Base-by-base conservation (phyloP, 176 grass and related monocot species). In the Carex cristatella region DNA sequence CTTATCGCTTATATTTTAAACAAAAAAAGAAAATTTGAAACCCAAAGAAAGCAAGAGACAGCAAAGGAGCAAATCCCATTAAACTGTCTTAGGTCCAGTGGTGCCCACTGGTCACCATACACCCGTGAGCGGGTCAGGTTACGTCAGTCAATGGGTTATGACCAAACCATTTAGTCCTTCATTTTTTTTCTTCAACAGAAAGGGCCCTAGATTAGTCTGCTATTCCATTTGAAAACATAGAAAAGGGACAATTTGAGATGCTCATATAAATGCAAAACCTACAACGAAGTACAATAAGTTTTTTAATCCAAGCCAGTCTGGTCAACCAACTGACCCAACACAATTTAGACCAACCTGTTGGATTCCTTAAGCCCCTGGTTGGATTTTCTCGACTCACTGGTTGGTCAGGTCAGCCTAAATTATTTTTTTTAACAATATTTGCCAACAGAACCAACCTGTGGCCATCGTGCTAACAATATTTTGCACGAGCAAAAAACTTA, bases 401-500 rank as follows among this genome's bases (percentile, higher is more conserved):
- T 46, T 49, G 40, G n/a, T 51, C n/a, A 69, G 13, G 10, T 74
- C 13, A 48, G 69, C 1, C 40, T 16, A 0, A 6, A 16, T 40
- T 40, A 7, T 40, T 40, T n/a, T n/a, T 49, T 28, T 53, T 74
- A 74, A 74, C n/a, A 74, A 74, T 74, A 74, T 27, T 53, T 4
- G 2, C 7, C n/a, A 49, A 49, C 10, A 2, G 27, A 74, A 51
- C 42, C 16, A 61, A 61, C 51, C 74, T 84, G 6, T 69, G 83
- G 23, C 33, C 32, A 61, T 86, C 31, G 9, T 82, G 71, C 77
- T 78, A 74, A 15, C 55, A 15, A 65, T 38, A 44, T 31, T 84
- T 31, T 71, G 40, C 10, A 72, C 23, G 65, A 76, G 44, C 14
- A 83, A 71, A 81, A 83, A 69, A 76, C 96, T 94, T 89, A 98